A percentile compares a stretch with the other conserved stretches of the same genome.
Conservation (phyloP, 176 grass and related monocot genomes). For the Saccharum spontaneum region DNA sequence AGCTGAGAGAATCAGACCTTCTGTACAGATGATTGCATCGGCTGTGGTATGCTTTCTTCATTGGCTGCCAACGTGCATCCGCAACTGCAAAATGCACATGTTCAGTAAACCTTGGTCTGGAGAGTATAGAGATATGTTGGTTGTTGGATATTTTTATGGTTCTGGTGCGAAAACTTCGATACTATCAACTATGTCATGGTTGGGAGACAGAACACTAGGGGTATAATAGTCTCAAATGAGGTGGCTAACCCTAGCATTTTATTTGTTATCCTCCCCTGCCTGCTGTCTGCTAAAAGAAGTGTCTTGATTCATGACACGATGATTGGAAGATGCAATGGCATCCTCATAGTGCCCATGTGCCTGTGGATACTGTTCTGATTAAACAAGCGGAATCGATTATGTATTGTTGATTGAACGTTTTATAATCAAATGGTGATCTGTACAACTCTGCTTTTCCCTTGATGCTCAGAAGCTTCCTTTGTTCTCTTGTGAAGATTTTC, state of each 20-base stretch:
- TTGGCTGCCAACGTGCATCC: neutral
- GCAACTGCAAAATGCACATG: slow-evolving; percentile 36
- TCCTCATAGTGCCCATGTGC: slow-evolving; percentile 46
- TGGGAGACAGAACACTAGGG: slow-evolving; percentile 1
- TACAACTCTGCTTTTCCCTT: slow-evolving; percentile 22
- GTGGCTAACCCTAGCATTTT: slow-evolving; percentile 26
- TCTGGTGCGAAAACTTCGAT: slow-evolving; percentile 11
- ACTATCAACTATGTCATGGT: neutral
- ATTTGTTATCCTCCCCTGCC: slow-evolving; percentile 34
- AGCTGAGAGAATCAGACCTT: slow-evolving; percentile 29
- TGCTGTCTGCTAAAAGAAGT: slow-evolving; percentile 27
- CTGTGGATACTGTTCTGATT: slow-evolving; percentile 37
- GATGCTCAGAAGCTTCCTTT: slow-evolving; percentile 46
- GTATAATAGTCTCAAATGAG: slow-evolving; percentile 26
- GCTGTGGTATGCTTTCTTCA: slow-evolving; percentile 14
- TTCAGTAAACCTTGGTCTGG: slow-evolving; percentile 21
- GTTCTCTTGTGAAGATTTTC: slow-evolving; percentile 35
- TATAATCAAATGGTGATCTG: slow-evolving; percentile 32
- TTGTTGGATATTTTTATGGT: slow-evolving; percentile 32
- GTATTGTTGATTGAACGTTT: slow-evolving; percentile 39
- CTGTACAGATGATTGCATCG: slow-evolving; percentile 34
- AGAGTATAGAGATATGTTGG: slow-evolving; percentile 13
- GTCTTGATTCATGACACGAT: slow-evolving; percentile 31
- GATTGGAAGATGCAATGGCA: slow-evolving; percentile 37
- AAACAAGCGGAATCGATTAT: slow-evolving; percentile 34